These are phyloP conservation scores for Calonectria naviculata DNA, from an alignment of 2,329 filamentous ascomycete genomes.

Conservation along the genomic window DNA sequence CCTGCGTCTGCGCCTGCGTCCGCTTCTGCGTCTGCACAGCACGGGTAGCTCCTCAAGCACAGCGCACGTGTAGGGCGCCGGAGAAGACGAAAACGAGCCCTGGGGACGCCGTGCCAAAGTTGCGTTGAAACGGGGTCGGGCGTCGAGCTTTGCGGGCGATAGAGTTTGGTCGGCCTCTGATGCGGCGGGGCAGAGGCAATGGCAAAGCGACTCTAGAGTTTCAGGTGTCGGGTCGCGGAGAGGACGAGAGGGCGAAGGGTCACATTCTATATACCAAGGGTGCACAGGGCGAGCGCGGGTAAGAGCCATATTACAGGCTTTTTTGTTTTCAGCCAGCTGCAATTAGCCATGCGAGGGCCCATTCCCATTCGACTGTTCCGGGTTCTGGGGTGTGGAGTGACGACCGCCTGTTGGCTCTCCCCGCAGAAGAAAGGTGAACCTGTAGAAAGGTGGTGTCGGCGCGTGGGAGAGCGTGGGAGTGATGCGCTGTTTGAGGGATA, in stretches of 20 bases:
- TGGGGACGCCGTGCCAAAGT: slow-evolving; percentile 8
- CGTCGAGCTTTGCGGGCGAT: slow-evolving; percentile 12
- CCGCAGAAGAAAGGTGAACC: slow-evolving; percentile 33
- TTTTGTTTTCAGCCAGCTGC: slow-evolving; percentile 10
- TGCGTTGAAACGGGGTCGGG: slow-evolving; percentile 27
- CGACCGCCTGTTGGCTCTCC: slow-evolving; percentile 32
- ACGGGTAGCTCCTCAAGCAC: background rate
- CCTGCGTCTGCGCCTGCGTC: slow-evolving; percentile 8
- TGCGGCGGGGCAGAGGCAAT: slow-evolving; percentile 19
- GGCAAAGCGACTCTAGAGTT: slow-evolving; percentile 31
- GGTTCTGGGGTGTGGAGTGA: slow-evolving; percentile 39
- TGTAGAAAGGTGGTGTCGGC: slow-evolving; percentile 12
- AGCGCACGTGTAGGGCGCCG: background rate
- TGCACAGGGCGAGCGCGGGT: background rate
- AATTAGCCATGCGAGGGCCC: slow-evolving; percentile 25
- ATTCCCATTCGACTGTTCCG: slow-evolving; percentile 32
- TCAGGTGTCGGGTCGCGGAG: slow-evolving; percentile 29
- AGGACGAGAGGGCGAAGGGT: slow-evolving; percentile 34
- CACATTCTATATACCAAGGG: slow-evolving; percentile 42
- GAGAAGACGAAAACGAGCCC: slow-evolving; percentile 5
- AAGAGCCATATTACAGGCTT: background rate
- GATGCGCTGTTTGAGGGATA: slow-evolving; percentile 38
- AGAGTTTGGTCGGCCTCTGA: slow-evolving; percentile 24
- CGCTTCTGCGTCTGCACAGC: background rate
- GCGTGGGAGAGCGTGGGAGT: slow-evolving; percentile 17